Evolutionary conservation across 2,329 filamentous ascomycete genomes (phyloP).

Genomic region (Aureobasidium sp.): DNA sequence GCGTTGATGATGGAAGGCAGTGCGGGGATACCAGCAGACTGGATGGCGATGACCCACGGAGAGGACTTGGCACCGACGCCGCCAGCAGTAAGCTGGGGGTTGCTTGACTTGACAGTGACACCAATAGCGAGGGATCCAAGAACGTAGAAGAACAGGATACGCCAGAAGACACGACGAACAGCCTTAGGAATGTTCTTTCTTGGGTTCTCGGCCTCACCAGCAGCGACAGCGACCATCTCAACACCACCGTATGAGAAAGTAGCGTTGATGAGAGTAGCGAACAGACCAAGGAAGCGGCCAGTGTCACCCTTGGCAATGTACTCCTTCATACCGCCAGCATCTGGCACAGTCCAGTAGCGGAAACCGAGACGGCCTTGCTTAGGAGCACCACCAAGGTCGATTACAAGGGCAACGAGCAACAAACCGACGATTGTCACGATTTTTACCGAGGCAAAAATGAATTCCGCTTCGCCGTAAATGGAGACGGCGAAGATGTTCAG

Average conservation of each 20-base stretch:
- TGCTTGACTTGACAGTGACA: constrained; percentile 52
- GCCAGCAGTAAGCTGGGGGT: constrained; percentile 44
- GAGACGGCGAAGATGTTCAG: constrained; percentile 53
- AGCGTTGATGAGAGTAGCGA: constrained; percentile 43
- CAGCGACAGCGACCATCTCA: constrained; percentile 50
- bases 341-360: constrained; percentile 51
- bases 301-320: constrained; percentile 52
- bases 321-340: constrained; percentile 39
- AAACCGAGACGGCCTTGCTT: constrained; percentile 57
- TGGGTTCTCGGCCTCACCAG: constrained; percentile 50
- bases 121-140: constrained; percentile 52
- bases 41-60: constrained; percentile 66
- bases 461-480: constrained; percentile 46
- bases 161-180: constrained; percentile 48
- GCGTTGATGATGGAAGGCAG: constrained; percentile 70
- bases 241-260: constrained; percentile 47
- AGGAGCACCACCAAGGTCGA: constrained; percentile 56
- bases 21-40: constrained; percentile 57
- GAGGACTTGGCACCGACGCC: constrained; percentile 31
- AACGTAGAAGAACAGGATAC: constrained; percentile 53
- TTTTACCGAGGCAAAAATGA: constrained; percentile 47
- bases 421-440: constrained; percentile 43
- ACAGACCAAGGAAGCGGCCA: constrained; percentile 59
- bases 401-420: constrained; percentile 41
- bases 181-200: constrained; percentile 49